Conservation (phyloP, 2,329 filamentous ascomycete species). For the Cryphonectria japonica region DNA sequence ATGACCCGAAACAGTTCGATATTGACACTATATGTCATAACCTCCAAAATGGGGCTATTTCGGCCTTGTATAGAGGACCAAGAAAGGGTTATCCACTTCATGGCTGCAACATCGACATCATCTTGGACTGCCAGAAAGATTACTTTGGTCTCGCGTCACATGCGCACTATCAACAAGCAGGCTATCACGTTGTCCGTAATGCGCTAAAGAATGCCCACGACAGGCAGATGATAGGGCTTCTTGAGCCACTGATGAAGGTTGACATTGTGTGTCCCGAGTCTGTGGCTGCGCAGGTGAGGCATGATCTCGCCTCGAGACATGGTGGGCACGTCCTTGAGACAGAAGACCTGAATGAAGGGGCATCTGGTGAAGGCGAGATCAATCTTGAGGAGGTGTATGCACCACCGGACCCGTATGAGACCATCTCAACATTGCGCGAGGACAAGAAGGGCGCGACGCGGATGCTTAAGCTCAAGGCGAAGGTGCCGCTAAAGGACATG, state of each 20-base stretch:
- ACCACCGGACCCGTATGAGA: slow-evolving; percentile 80
- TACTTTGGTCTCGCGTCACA: slow-evolving; percentile 69
- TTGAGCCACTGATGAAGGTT: slow-evolving; percentile 94
- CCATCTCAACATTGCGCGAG: slow-evolving; percentile 58
- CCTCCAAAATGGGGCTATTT: slow-evolving; percentile 78
- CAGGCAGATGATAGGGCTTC: slow-evolving; percentile 63
- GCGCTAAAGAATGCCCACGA: slow-evolving; percentile 68
- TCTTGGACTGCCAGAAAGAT: slow-evolving; percentile 67
- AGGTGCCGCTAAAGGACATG: slow-evolving; percentile 95
- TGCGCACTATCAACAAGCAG: slow-evolving; percentile 67
- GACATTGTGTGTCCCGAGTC: slow-evolving; percentile 84
- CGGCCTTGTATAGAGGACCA: slow-evolving; percentile 84
- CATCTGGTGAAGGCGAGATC: slow-evolving; percentile 49
- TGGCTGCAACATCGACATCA: slow-evolving; percentile 71
- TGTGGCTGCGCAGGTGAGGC: slow-evolving; percentile 78
- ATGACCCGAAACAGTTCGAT: slow-evolving; percentile 54
- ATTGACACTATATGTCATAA: slow-evolving; percentile 56
- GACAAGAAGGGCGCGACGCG: slow-evolving; percentile 51
- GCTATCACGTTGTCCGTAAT: slow-evolving; percentile 65
- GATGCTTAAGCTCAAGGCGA: slow-evolving; percentile 73
- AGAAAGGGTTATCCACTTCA: slow-evolving; percentile 80
- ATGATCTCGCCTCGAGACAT: slow-evolving; percentile 75
- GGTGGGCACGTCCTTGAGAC: slow-evolving; percentile 79
- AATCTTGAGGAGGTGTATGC: slow-evolving; percentile 80
- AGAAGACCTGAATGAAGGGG: slow-evolving; percentile 51